phyloP scores from a whole-genome alignment of 306 rosid species.

The Ormosia semicastrata region DNA sequence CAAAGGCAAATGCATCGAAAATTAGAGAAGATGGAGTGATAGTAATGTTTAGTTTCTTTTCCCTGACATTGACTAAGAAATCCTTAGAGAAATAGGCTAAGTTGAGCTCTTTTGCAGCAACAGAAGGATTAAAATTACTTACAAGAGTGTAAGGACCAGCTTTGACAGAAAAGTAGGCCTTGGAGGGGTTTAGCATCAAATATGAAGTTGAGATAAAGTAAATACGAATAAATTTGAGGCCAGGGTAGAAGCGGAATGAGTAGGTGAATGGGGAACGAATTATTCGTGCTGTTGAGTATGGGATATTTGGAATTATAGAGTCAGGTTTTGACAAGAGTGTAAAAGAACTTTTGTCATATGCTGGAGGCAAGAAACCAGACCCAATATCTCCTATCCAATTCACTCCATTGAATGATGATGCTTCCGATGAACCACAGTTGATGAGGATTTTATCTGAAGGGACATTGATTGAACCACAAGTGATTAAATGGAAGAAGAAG shows the following conservation, averaged over 20 bases:
- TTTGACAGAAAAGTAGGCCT: constrained; percentile 56
- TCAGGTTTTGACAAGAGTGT: background rate
- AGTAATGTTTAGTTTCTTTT: constrained; percentile 37
- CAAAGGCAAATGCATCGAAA: constrained; percentile 46
- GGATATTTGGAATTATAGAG: constrained; percentile 11
- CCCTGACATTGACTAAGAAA: constrained; percentile 34
- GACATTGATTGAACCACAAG: constrained; percentile 16
- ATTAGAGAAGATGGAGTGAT: constrained; percentile 37
- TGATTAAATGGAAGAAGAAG: background rate
- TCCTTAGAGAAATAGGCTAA: constrained; percentile 28
- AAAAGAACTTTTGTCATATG: constrained; percentile 21
- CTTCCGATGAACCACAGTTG: constrained; percentile 31
- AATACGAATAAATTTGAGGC: constrained; percentile 53
- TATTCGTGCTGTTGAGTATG: constrained; percentile 41
- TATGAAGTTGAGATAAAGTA: constrained; percentile 38
- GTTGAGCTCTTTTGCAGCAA: constrained; percentile 28
- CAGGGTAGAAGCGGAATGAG: constrained; percentile 40
- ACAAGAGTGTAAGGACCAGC: constrained; percentile 48
- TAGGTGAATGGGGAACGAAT: constrained; percentile 35
- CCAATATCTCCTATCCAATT: constrained; percentile 38
- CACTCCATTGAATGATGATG: constrained; percentile 33
- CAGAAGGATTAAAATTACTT: constrained; percentile 43
- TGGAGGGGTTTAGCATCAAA: background rate
- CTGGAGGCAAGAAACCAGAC: constrained; percentile 26
- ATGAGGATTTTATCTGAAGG: constrained; percentile 33